Evolutionary conservation across 2,329 filamentous ascomycete species (phyloP), one percentile per base, ranked within the genome.

Genomic region (Colletotrichum theobromicola): DNA sequence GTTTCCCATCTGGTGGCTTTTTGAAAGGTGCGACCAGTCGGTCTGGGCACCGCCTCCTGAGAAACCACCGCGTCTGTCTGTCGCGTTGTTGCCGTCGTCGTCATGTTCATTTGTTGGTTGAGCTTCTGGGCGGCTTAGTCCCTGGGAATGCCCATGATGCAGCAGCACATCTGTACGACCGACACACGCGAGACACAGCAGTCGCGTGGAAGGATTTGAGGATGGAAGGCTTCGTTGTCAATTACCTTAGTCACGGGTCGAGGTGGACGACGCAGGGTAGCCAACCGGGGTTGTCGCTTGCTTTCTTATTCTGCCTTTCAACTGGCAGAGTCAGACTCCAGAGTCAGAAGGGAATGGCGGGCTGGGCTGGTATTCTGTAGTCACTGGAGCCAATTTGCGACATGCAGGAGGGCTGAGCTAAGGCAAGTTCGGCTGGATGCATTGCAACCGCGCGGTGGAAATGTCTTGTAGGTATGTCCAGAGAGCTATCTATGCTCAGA

Each of bases 351-450:
- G 61, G 34, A 24, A 42, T 30, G 16, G 34, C 26, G 24, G 21
- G 61, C 35, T 63, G n/a, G n/a, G 42, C 42, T 35, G 58, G n/a
- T 13, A 35, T 15, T 60, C 13, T 34, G 58, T 21, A 35, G 58
- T 34, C 61, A n/a, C 55, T 24, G 28, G n/a, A 13, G 18, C 26
- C 34, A 68, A 68, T 42, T 60, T 70, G 61, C 57, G 61, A 70
- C 37, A 64, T 37, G 67, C 58, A 70, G 67, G 28, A 37, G 60
- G 61, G 67, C 67, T 70, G 60, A 64, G 67, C 50, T 50, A 70
- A 70, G 67, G 60, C 53, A 66, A 60, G 30, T 62, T 71, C 66
- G 69, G 69, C 69, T 53, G 28, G 62, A 24, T 67, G 69, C 69
- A 71, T 67, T 21, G 35, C n/a, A 35, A 62, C 55, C 9, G 35